Conservation (phyloP, 1,284 basidiomycete genomes). For the Apiotrichum brassicae region DNA sequence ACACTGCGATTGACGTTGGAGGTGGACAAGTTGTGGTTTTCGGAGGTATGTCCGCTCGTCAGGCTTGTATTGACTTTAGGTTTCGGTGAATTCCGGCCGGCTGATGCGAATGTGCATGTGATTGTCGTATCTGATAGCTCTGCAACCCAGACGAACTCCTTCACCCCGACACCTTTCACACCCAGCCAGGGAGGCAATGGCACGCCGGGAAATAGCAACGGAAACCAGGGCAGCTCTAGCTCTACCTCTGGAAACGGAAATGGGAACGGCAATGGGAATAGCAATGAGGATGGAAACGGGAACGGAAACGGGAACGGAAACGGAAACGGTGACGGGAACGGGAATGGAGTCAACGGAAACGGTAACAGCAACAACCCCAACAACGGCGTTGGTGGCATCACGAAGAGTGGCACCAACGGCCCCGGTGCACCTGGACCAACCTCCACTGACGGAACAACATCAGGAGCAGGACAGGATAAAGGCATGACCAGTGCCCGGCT, state of each 20-base stretch:
- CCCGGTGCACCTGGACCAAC: not conserved
- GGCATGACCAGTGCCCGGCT: not conserved
- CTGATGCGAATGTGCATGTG: not conserved
- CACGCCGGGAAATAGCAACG: too few species aligned
- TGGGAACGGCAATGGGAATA: not conserved
- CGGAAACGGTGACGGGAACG: not conserved
- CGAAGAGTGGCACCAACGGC: not conserved
- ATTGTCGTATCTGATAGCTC: not conserved
- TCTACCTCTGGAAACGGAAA: not conserved
- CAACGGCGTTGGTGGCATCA: not conserved
- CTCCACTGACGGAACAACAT: not conserved
- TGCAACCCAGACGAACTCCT: not conserved
- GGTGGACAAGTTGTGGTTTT: slow-evolving; percentile 60
- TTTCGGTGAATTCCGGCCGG: not conserved
- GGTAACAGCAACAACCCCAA: not conserved
- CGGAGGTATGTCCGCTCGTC: slow-evolving; percentile 55
- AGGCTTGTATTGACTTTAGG: not conserved
- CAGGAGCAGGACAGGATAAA: not conserved
- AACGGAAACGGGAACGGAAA: not conserved
- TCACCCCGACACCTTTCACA: not conserved
- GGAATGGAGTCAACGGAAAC: not conserved
- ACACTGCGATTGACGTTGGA: slow-evolving; percentile 60
- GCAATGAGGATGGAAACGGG: not conserved
- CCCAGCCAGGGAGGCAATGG: too few species aligned
- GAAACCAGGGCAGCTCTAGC: too few species aligned